Base-by-base conservation (phyloP, 768 basidiomycete genomes). In the Leucosporidium scottii region DNA sequence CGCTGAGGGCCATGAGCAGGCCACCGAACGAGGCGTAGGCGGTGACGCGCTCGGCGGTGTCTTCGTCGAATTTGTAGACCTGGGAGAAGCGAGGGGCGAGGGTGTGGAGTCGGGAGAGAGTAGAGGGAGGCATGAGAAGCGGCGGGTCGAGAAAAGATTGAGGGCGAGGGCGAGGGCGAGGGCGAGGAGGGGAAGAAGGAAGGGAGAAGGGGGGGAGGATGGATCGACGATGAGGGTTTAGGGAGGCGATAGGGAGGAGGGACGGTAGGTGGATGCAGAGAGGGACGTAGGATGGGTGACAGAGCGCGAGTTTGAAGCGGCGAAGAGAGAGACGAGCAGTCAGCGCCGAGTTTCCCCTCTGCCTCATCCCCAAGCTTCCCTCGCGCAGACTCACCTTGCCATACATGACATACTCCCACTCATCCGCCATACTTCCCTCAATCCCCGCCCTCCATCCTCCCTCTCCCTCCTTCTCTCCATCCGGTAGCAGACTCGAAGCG, bases 401-500 rank as follows among this genome's bases (percentile, higher is more conserved):
- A 78, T 91, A 93, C 93, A 97, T 97, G 72, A 99, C 94, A 81
- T 98, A 99, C 76, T 97, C 93, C 75, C 92, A 99, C 72, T 98
- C 93, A 66, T 92, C 89, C 71, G 97, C 94, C 31, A 99, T 78
- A 64, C 86, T 80, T 72, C 90, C 88, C 48, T 73, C 76, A 77
- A 89, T 86, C 74, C 89, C 88, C 28, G 85, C 84, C 75, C 74
- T 51, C 81, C 82, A 62, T 85, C 88, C 62, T 82, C 81, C 74
- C 36, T 58, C 81, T 77, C 80, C 74, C 66, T 80, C 74, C 59
- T 81, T 79, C 18, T 80, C 78, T 9, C 82, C 83, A 13, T 69
- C 73, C 36, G 72, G 84, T 54, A 84, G 81, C 10, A 93, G 81
- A 1, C 91, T 90, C 7, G 89, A 86, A 0, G 93, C 89, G 28